Conservation (phyloP, 2,329 filamentous ascomycete species). For the Aspergillus amoenus region DNA sequence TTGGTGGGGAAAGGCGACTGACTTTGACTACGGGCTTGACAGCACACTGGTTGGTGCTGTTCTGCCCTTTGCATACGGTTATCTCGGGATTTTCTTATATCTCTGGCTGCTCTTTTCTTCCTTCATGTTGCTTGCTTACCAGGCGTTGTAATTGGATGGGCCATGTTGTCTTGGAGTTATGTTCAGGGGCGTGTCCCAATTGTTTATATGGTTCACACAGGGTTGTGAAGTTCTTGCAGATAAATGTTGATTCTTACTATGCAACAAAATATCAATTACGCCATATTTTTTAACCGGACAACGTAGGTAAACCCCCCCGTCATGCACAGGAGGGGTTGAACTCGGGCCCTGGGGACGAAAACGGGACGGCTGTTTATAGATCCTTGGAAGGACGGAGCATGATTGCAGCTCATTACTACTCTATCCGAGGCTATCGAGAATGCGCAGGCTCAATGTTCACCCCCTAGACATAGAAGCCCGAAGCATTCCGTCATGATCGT, state of each 20-base stretch:
- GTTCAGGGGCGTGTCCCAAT: conserved; percentile 13
- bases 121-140: conserved; percentile 9
- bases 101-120: conserved; percentile 3
- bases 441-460: conserved; percentile 15
- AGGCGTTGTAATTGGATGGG: conserved; percentile 16
- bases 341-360: neutral
- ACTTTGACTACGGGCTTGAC: neutral
- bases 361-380: conserved; percentile 20
- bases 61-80: conserved; percentile 14
- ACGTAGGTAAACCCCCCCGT: neutral
- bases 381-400: conserved; percentile 8
- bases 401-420: conserved; percentile 3
- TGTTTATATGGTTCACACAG: neutral
- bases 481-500: conserved; percentile 33
- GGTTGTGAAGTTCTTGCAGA: neutral
- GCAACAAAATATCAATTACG: neutral
- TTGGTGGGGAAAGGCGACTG: neutral
- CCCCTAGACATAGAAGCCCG: conserved; percentile 26
- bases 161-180: conserved; percentile 12
- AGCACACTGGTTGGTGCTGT: neutral
- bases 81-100: neutral
- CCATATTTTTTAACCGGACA: neutral
- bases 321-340: neutral
- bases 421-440: conserved; percentile 26
- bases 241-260: neutral